Conservation (phyloP, 176 grass and related monocot genomes). For the Coix lacrymajobi region DNA sequence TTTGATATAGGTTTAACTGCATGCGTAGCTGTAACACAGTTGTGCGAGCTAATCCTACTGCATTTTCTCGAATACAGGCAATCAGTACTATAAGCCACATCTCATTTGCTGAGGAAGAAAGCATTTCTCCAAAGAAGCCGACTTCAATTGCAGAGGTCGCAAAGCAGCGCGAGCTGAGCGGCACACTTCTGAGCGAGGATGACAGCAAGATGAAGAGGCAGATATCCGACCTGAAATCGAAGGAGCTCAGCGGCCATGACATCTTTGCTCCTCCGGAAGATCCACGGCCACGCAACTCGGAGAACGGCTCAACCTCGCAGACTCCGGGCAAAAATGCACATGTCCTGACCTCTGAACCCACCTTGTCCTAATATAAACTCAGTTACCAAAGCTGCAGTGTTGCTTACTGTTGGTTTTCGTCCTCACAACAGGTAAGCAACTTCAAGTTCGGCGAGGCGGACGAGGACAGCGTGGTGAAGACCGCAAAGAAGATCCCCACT, state of each 20-base stretch:
- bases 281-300: slow-evolving; percentile 30
- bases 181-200: slow-evolving; percentile 55
- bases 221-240: slow-evolving; percentile 69
- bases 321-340: slow-evolving; percentile 43
- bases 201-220: slow-evolving; percentile 69
- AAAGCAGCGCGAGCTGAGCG: slow-evolving; percentile 89
- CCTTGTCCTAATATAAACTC: neutral
- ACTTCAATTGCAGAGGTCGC: slow-evolving; percentile 74
- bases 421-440: slow-evolving; percentile 38
- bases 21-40: neutral
- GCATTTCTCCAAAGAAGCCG: slow-evolving; percentile 69
- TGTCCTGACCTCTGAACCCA: slow-evolving; percentile 25
- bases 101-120: slow-evolving; percentile 78
- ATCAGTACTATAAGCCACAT: slow-evolving; percentile 89
- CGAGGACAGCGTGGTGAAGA: slow-evolving; percentile 60
- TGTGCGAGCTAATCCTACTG: neutral
- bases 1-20: neutral
- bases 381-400: neutral
- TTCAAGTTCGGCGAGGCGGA: slow-evolving; percentile 66
- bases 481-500: slow-evolving; percentile 72
- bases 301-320: slow-evolving; percentile 48
- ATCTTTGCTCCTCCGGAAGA: slow-evolving; percentile 77
- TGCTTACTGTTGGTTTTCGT: neutral
- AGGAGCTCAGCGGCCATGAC: slow-evolving; percentile 82
- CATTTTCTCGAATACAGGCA: slow-evolving; percentile 44